phyloP scores from a whole-genome alignment of 352 stramenopile species.

The Phytophthora sansomeana region DNA sequence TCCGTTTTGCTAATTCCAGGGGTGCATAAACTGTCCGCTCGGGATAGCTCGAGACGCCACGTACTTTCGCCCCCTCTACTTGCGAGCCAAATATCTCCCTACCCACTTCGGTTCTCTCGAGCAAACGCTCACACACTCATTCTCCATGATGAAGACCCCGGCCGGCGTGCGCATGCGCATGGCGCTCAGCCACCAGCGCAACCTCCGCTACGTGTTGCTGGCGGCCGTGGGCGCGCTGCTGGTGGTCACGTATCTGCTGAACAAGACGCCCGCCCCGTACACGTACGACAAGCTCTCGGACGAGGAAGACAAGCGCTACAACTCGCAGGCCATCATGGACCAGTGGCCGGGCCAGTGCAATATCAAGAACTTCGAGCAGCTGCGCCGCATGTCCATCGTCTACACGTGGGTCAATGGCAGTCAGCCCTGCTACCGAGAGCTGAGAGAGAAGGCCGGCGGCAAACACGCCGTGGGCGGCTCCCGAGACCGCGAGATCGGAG shows the following conservation, averaged over 20 bases:
- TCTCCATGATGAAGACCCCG: slow-evolving; percentile 59
- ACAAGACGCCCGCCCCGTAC: slow-evolving; percentile 47
- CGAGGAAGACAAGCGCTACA: slow-evolving; percentile 60
- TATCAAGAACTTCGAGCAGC: slow-evolving; percentile 88
- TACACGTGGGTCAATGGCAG: slow-evolving; percentile 92
- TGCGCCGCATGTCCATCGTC: slow-evolving; percentile 89
- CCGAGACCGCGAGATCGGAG: slow-evolving; percentile 88
- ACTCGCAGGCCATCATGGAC: slow-evolving; percentile 56
- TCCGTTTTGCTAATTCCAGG: slow-evolving; percentile 21
- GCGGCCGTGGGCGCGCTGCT: slow-evolving; percentile 48
- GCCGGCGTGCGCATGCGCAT: slow-evolving; percentile 75
- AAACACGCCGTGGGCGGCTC: slow-evolving; percentile 81
- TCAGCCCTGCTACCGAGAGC: slow-evolving; percentile 84
- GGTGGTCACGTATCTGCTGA: slow-evolving; percentile 56
- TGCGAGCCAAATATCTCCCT: slow-evolving; percentile 6
- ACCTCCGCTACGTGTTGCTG: slow-evolving; percentile 64
- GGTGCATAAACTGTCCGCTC: slow-evolving; percentile 4
- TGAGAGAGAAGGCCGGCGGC: slow-evolving; percentile 68
- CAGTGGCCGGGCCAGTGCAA: slow-evolving; percentile 80
- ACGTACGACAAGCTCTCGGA: slow-evolving; percentile 60
- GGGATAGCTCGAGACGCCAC: slow-evolving; percentile 26
- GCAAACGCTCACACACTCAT: neutral
- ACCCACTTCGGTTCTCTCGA: slow-evolving; percentile 35
- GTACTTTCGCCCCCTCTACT: slow-evolving; percentile 26
- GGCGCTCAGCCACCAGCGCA: slow-evolving; percentile 65